Evolutionary conservation across 805 yeast genomes (phyloP), one percentile per base, ranked within the genome.

Genomic region (Ogataea trehalophila): DNA sequence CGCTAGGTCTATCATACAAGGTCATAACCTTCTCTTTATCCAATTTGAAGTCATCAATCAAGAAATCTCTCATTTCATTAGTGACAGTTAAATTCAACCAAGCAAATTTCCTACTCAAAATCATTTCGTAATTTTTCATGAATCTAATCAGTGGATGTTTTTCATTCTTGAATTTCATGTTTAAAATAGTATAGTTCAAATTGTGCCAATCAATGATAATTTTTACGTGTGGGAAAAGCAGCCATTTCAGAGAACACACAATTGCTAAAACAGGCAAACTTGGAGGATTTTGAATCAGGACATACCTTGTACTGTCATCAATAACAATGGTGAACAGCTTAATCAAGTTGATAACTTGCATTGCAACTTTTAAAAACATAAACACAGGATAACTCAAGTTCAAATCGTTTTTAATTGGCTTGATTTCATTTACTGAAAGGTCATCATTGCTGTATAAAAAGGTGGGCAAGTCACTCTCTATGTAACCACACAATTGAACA

Each of bases 131-230:
- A 6, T 67, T 47, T 47, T 70, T 77, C 60, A 87, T 75, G 2
- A 81, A 31, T 43, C 69, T 63, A 2, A 90, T 95, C 46, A 87
- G 65, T 0, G 85, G 82, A 60, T 87, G 87, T 33, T 66, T 67
- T 43, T 66, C 62, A 46, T 74, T 74, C 5, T 73, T 60, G 54
- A 80, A 79, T 55, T 81, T 81, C 59, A 92, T 62, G 45, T 85
- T 83, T 48, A 94, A 67, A 26, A 94, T 87, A 1, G 95, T 79
- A 65, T 79, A 92, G 37, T 95, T 96, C 56, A 94, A 72, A 65
- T 94, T 94, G 66, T 94, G 99, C 99, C 99, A 94, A 67, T 94
- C 99, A 42, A 94, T 79, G 18, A 94, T 75, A 22, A 92, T 66
- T 58, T 76, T 74, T 5, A 91, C 72, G 2, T 80, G 74, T 4